phyloP scores from a whole-genome alignment of 352 stramenopile genomes.

The Lagenidium sp. region DNA sequence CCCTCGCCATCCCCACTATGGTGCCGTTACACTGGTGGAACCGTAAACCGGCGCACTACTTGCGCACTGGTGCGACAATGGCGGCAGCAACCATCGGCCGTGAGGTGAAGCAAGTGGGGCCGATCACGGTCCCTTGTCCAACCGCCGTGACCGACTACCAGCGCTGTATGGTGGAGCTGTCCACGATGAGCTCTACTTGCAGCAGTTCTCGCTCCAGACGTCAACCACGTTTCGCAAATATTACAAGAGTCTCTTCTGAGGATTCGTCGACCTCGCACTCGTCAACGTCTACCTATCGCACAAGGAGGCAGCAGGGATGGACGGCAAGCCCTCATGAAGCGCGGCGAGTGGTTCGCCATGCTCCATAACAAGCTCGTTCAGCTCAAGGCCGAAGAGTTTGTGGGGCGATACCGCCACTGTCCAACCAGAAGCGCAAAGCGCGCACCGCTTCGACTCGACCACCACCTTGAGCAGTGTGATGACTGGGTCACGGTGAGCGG shows the following conservation, averaged over 20 bases:
- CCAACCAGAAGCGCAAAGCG: no score
- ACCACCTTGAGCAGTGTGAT: neutral
- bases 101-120: slow-evolving; percentile 9
- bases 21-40: slow-evolving; percentile 14
- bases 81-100: slow-evolving; percentile 3
- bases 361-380: slow-evolving; percentile 3
- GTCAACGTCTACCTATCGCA: slow-evolving; percentile 13
- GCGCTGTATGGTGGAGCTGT: slow-evolving; percentile 16
- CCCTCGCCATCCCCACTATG: slow-evolving; percentile 6
- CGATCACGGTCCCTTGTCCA: slow-evolving; percentile 8
- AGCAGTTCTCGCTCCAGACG: slow-evolving; percentile 11
- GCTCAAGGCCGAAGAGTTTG: slow-evolving; percentile 12
- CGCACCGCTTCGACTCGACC: no score
- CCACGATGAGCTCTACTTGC: slow-evolving; percentile 16
- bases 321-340: slow-evolving; percentile 1
- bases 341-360: neutral
- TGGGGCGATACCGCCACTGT: slow-evolving; percentile 1
- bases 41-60: slow-evolving; percentile 21
- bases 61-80: slow-evolving; percentile 10
- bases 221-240: slow-evolving; percentile 9
- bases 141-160: slow-evolving; percentile 20
- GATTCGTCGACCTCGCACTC: slow-evolving; percentile 8
- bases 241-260: slow-evolving; percentile 12
- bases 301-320: slow-evolving; percentile 3
- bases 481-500: slow-evolving; percentile 8